These are phyloP conservation scores for Pythium insidiosum DNA, from an alignment of 352 stramenopile genomes.

Conservation along the genomic window DNA sequence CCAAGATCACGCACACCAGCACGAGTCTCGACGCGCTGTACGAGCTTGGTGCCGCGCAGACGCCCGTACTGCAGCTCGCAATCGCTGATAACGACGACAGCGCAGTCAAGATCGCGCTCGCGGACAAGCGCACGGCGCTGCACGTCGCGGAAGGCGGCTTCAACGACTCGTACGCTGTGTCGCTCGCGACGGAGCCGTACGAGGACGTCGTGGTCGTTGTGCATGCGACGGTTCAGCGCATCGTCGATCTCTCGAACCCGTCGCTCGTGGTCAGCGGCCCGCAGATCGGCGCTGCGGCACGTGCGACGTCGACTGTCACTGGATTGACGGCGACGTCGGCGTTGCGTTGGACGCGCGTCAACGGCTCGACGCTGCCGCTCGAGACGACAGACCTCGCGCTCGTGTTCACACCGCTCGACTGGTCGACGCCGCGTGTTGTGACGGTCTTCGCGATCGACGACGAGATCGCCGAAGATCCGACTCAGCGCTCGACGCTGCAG, in stretches of 20 bases:
- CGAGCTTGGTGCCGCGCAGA: slow-evolving; percentile 11
- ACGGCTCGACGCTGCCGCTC: neutral
- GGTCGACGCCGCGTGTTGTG: slow-evolving; percentile 27
- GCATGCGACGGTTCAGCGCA: slow-evolving; percentile 26
- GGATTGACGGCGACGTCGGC: slow-evolving; percentile 12
- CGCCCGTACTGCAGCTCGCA: slow-evolving; percentile 19
- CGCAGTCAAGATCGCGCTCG: slow-evolving; percentile 52
- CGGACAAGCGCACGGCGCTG: slow-evolving; percentile 19
- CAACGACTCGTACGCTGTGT: slow-evolving; percentile 63
- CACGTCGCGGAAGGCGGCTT: slow-evolving; percentile 70
- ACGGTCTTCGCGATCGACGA: slow-evolving; percentile 58
- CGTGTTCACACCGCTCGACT: slow-evolving; percentile 63
- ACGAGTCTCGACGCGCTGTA: slow-evolving; percentile 44
- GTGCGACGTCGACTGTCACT: neutral
- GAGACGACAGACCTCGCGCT: slow-evolving; percentile 22
- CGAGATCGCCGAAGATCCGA: slow-evolving; percentile 42
- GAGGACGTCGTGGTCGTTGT: slow-evolving; percentile 43
- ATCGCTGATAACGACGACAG: slow-evolving; percentile 64
- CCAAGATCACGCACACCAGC: slow-evolving; percentile 40
- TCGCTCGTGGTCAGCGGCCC: slow-evolving; percentile 16
- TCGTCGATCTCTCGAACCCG: slow-evolving; percentile 28
- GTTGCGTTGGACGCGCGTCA: neutral
- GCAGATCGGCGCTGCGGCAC: slow-evolving; percentile 18
- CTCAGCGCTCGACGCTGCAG: slow-evolving; percentile 40
- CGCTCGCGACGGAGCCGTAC: slow-evolving; percentile 54